Evolutionary conservation across 768 basidiomycete genomes (phyloP).

Genomic region (Tulasnella sp.): DNA sequence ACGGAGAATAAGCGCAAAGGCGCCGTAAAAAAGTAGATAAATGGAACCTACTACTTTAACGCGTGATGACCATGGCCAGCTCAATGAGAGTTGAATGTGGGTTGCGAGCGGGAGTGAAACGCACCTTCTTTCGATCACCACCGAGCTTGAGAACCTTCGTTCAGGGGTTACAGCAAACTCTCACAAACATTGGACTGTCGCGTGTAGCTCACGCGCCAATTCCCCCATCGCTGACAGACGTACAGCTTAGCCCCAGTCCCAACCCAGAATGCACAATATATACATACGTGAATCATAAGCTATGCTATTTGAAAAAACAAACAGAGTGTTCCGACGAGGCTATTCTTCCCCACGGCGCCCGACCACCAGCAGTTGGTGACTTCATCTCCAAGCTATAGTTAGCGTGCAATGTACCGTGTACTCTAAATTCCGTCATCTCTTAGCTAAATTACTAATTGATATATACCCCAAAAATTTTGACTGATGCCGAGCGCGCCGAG

Average conservation of each 20-base stretch:
- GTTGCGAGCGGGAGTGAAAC: background rate
- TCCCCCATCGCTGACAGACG: background rate
- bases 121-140: background rate
- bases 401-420: background rate
- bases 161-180: background rate
- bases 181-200: background rate
- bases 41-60: background rate
- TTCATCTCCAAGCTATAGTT: background rate
- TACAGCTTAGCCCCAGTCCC: background rate
- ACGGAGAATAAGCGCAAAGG: background rate
- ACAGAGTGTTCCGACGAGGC: no score
- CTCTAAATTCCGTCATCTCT: background rate
- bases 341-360: no score
- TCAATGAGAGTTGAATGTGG: background rate
- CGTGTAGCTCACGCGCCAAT: background rate
- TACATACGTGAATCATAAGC: no score
- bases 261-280: no score
- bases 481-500: background rate
- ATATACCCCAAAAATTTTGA: background rate
- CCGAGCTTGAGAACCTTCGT: background rate
- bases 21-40: background rate
- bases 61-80: background rate
- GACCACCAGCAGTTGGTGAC: no score
- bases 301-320: no score
- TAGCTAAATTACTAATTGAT: background rate